Base-by-base conservation (phyloP, 441 rosid species). In the Breynia disticha region DNA sequence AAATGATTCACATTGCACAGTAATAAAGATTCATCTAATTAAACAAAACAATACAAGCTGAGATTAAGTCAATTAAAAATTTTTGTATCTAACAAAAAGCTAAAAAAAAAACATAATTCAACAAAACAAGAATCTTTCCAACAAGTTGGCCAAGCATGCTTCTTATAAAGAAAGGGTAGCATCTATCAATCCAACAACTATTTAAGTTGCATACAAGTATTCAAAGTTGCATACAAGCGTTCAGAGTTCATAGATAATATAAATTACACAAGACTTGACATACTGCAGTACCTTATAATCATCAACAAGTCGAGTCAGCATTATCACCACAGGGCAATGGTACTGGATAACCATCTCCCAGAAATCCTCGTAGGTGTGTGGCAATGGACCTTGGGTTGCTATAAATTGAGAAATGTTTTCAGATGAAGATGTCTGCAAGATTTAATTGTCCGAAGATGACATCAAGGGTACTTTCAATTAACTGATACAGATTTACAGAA, bases 351-450 rank as follows among this genome's bases (percentile, higher is more conserved):
- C 80, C 98, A 91, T 83, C 83, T 84, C 90, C 98, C 98, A 91
- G 62, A 88, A 86, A 57, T 91, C 96, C 72, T 88, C 96, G n/a
- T 47, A 65, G 41, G 96, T 87, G 47, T 73, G 77, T 8, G 73
- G 79, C n/a, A 91, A 21, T 28, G 96, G 98, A 61, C 95, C 96
- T 72, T 91, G 96, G 0, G 96, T 84, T 53, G 96, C 95, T 67
- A 91, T 86, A 62, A 88, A 91, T 72, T 14, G 71, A 67, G 90
- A 79, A 59, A 82, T 38, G 18, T 55, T 67, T 65, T 83, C 87
- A 9, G 77, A 73, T 0, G 87, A 74, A 32, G 85, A 73, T 15
- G 87, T 67, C 98, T 91, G 70, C 74, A 72, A 49, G 50, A 38
- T 11, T n/a, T 19, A 49, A 65, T 32, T 39, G 37, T 24, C 20